Conservation (phyloP, 2,329 filamentous ascomycete genomes). For the Esteya vermicola region DNA sequence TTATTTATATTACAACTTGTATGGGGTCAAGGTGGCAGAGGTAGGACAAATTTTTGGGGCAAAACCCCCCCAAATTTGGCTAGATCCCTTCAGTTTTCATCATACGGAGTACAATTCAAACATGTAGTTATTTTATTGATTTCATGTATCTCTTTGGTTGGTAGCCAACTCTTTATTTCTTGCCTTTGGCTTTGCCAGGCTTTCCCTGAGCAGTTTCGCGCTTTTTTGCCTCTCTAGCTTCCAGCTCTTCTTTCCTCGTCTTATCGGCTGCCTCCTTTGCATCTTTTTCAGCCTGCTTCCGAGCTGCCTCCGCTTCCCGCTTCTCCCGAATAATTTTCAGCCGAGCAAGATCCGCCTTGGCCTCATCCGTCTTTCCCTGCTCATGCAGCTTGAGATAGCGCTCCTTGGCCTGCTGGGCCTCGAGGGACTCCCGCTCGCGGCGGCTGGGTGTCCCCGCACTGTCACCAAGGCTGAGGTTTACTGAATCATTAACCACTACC, state of each 20-base stretch:
- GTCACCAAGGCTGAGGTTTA: conserved; percentile 28
- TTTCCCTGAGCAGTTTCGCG: conserved; percentile 36
- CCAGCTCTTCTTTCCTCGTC: conserved; percentile 33
- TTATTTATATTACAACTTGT: too few species aligned
- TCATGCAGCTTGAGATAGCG: conserved; percentile 84
- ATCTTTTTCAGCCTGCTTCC: conserved; percentile 58
- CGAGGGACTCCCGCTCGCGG: conserved; percentile 56
- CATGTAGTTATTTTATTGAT: too few species aligned
- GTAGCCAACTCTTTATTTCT: conserved; percentile 20
- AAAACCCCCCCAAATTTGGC: too few species aligned
- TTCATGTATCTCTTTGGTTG: too few species aligned
- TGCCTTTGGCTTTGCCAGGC: conserved; percentile 28
- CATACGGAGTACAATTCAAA: too few species aligned
- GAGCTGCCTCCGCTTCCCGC: conserved; percentile 67
- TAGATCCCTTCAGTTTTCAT: too few species aligned
- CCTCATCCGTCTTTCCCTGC: conserved; percentile 93
- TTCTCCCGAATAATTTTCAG: conserved; percentile 72
- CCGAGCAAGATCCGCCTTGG: conserved; percentile 74
- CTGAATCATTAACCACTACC: too few species aligned
- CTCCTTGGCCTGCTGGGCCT: conserved; percentile 81
- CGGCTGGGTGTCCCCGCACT: conserved; percentile 22
- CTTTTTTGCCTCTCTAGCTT: conserved; percentile 41
- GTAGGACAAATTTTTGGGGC: too few species aligned
- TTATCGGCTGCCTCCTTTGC: conserved; percentile 38
- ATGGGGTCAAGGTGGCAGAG: too few species aligned